These are phyloP conservation scores for Suillus subluteus DNA, from an alignment of 768 basidiomycete species.

Conservation along the genomic window DNA sequence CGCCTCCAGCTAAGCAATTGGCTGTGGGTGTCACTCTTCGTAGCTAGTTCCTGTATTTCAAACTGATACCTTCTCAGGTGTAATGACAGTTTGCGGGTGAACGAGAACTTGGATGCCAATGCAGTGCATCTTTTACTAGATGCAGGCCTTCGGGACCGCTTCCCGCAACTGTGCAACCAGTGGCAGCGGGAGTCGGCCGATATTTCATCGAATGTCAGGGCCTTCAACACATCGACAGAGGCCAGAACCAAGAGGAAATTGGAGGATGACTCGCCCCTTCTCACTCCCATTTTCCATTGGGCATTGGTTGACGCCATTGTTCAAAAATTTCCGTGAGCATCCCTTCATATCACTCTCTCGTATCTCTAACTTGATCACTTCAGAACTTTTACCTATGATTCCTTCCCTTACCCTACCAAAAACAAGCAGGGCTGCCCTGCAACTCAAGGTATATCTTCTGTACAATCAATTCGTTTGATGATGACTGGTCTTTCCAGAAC, in stretches of 20 bases:
- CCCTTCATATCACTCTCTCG: neutral
- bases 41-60: neutral
- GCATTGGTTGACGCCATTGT: constrained; percentile 31
- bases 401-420: constrained; percentile 12
- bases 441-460: constrained; percentile 9
- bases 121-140: constrained; percentile 30
- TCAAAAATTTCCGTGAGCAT: constrained; percentile 23
- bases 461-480: neutral
- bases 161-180: constrained; percentile 19
- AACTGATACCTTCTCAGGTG: constrained; percentile 18
- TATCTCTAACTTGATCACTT: neutral
- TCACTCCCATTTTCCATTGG: constrained; percentile 13
- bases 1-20: constrained; percentile 18
- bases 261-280: constrained; percentile 8
- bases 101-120: constrained; percentile 26
- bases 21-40: constrained; percentile 24
- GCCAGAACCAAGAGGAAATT: neutral
- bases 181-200: constrained; percentile 27
- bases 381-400: constrained; percentile 21
- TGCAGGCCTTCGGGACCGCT: constrained; percentile 34
- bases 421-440: neutral
- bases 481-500: constrained; percentile 10
- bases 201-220: neutral
- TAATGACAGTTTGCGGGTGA: constrained; percentile 28
- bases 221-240: neutral